Conservation (phyloP, 495 filamentous ascomycete species). For the Trichodelitschia bisporula region DNA sequence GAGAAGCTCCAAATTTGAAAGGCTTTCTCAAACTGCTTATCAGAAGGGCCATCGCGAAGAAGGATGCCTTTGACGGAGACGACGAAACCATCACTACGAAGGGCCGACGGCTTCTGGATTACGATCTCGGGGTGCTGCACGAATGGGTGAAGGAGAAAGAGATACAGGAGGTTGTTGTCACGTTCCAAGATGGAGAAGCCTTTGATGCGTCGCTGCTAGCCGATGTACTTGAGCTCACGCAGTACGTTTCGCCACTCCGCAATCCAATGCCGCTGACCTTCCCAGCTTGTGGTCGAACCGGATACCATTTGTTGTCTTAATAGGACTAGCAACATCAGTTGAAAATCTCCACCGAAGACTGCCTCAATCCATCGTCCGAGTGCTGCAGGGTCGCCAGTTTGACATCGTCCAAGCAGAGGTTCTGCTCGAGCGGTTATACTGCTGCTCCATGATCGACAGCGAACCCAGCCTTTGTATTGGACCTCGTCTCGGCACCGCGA, state of each 20-base stretch:
- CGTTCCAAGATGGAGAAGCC: constrained; percentile 77
- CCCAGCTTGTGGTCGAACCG: constrained; percentile 61
- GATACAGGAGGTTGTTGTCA: constrained; percentile 40
- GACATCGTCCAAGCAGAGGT: constrained; percentile 55
- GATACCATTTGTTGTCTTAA: constrained; percentile 70
- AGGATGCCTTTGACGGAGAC: constrained; percentile 23
- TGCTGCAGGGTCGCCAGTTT: constrained; percentile 56
- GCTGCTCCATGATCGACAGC: constrained; percentile 30
- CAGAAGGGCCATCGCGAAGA: constrained; percentile 36
- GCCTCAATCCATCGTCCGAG: constrained; percentile 43
- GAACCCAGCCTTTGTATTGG: constrained; percentile 41
- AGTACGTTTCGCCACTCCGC: constrained; percentile 22
- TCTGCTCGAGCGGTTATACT: constrained; percentile 58
- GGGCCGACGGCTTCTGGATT: constrained; percentile 57
- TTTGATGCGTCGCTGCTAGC: constrained; percentile 60
- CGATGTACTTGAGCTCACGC: constrained; percentile 55
- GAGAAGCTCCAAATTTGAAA: constrained; percentile 64
- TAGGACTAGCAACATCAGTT: constrained; percentile 76
- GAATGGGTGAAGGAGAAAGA: constrained; percentile 31
- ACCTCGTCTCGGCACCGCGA: constrained; percentile 28
- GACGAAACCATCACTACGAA: constrained; percentile 20
- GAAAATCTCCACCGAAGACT: constrained; percentile 73
- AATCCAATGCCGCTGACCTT: not conserved
- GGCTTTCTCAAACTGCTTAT: constrained; percentile 63
- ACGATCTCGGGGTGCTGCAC: constrained; percentile 66